phyloP scores from a whole-genome alignment of 768 basidiomycete genomes.

The Cyclocybe cylindracea region DNA sequence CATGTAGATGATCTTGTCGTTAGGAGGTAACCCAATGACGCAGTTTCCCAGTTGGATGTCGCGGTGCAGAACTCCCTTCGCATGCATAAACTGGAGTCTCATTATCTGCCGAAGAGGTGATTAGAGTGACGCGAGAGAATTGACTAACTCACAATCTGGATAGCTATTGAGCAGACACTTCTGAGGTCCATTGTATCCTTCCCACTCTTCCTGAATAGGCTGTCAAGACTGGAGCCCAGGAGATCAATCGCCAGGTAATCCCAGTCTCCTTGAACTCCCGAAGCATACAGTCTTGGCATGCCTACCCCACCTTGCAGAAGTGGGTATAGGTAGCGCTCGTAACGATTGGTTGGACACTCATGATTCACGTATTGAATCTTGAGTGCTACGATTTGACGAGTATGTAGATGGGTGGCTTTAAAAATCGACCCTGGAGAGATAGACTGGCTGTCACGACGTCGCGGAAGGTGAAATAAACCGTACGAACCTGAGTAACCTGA shows the following conservation, averaged over 20 bases:
- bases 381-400: constrained; percentile 62
- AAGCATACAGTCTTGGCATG: constrained; percentile 72
- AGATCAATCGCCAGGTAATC: constrained; percentile 79
- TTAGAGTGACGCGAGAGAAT: constrained; percentile 1
- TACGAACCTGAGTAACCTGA: constrained; percentile 72
- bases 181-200: constrained; percentile 66
- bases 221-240: constrained; percentile 70
- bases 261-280: constrained; percentile 59
- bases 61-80: constrained; percentile 69
- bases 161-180: constrained; percentile 72
- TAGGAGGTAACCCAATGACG: constrained; percentile 59
- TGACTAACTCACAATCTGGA: constrained; percentile 63
- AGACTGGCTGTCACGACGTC: background rate
- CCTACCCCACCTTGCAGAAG: constrained; percentile 69
- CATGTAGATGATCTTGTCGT: constrained; percentile 70
- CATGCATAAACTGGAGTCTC: constrained; percentile 77
- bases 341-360: constrained; percentile 75
- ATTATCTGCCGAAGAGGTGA: constrained; percentile 49
- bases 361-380: constrained; percentile 73
- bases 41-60: constrained; percentile 84
- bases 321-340: constrained; percentile 71
- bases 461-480: background rate
- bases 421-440: constrained; percentile 63
- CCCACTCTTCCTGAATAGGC: constrained; percentile 53
- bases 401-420: constrained; percentile 59